Conservation (phyloP, 1,284 basidiomycete genomes). For the Leccinum angustisporum region DNA sequence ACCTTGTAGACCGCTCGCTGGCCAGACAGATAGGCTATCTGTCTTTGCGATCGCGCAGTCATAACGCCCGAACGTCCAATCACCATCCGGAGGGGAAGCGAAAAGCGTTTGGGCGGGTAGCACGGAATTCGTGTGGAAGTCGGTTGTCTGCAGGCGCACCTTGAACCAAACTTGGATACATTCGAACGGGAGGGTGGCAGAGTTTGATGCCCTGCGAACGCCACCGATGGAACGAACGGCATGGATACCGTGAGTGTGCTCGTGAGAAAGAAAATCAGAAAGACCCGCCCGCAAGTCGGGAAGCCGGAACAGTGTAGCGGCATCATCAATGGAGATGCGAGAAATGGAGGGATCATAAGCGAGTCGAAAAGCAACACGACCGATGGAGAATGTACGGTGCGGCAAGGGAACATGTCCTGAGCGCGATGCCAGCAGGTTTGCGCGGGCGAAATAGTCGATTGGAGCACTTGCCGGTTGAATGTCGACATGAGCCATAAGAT, state of each 20-base stretch:
- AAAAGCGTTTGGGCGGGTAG: not conserved
- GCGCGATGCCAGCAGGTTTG: not conserved
- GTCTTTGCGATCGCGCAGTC: not conserved
- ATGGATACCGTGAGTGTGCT: not conserved
- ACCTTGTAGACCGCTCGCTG: not conserved
- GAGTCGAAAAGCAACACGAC: not conserved
- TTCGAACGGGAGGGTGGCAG: not conserved
- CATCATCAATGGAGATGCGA: not conserved
- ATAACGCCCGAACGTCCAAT: not conserved
- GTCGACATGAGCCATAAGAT: not conserved
- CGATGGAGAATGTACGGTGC: not conserved
- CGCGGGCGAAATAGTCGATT: not conserved
- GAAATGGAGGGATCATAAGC: not conserved
- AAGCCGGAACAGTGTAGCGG: not conserved
- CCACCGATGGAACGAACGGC: not conserved
- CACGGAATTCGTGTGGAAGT: not conserved
- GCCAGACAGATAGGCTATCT: not conserved
- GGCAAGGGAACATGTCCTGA: not conserved
- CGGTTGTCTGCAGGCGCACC: not conserved
- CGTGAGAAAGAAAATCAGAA: not conserved
- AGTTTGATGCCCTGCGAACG: not conserved
- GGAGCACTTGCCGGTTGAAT: not conserved
- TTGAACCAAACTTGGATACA: not conserved
- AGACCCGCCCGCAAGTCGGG: not conserved
- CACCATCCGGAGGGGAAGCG: not conserved